Base-by-base conservation (phyloP, 2,329 filamentous ascomycete genomes). In the Trichoderma breve region DNA sequence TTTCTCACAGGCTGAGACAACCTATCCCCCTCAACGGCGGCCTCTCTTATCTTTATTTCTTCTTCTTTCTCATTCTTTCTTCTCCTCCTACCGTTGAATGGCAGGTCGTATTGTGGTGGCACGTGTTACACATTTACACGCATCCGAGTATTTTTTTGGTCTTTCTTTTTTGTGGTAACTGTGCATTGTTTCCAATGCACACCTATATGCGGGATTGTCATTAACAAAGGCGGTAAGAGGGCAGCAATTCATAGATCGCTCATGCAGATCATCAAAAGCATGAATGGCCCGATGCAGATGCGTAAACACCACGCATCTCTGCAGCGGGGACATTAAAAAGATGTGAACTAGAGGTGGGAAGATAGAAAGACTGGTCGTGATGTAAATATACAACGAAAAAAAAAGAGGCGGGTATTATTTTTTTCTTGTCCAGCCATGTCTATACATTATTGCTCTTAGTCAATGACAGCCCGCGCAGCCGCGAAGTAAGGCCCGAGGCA, bases 231-330 rank as follows among this genome's bases (percentile, higher is more conserved):
- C 74, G 71, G 73, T 73, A 74, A 21, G 72, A 73, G 71, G 74
- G 73, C 73, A 75, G 74, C 76, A 77, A 77, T 78, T 82, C 82
- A 77, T 85, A 84, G 82, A 85, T 86, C 80, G 81, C 83, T 84
- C 82, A 82, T 85, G 84, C 83, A 84, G 78, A 86, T 85, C 83
- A 79, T 86, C 73, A 81, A 83, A 78, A 78, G 79, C 78, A 79
- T 79, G 75, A 78, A 75, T 74, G 73, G 70, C 75, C 76, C 75
- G 71, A 71, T 70, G 72, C 71, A 58, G 34, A 74, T 66, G 77
- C 79, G 77, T 77, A 78, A 60, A 78, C 81, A 81, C 81, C 78
- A 68, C 53, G 78, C 12, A 68, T 57, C 47, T 43, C 18, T 65
- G 53, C 65, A 61, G 30, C 47, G 28, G 32, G 58, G 30, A n/a